Percentiles rank a stretch among this genome's conserved stretches.
These are phyloP conservation scores for Amanita inopinata DNA, from an alignment of 768 basidiomycete genomes.

Conservation along the genomic window DNA sequence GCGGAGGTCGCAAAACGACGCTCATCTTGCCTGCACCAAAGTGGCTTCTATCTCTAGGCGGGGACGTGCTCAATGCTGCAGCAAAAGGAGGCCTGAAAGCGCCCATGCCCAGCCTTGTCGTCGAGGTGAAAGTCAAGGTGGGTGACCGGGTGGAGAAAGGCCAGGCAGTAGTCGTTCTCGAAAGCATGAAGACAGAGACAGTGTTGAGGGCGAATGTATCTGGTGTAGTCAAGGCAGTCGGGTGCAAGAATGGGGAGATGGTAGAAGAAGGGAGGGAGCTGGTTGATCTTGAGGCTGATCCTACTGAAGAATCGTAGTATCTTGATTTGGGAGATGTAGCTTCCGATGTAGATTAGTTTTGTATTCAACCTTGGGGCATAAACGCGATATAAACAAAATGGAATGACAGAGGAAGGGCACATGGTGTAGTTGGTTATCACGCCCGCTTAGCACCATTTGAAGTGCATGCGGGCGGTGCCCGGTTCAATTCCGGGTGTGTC, in stretches of 20 bases:
- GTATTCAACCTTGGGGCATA: too few species aligned
- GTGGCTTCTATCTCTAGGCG: constrained; percentile 62
- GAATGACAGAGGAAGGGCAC: too few species aligned
- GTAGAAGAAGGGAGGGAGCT: constrained; percentile 81
- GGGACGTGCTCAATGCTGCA: constrained; percentile 42
- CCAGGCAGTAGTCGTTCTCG: constrained; percentile 73
- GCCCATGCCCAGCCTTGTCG: constrained; percentile 91
- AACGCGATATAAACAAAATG: too few species aligned
- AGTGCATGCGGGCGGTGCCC: constrained; percentile 10
- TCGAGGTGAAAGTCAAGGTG: constrained; percentile 71
- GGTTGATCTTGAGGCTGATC: constrained; percentile 51
- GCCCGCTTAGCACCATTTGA: constrained; percentile 11
- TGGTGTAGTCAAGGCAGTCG: constrained; percentile 64
- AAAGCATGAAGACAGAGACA: constrained; percentile 98
- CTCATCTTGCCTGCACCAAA: constrained; percentile 59
- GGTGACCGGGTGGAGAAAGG: constrained; percentile 78
- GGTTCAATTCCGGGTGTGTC: constrained; percentile 13
- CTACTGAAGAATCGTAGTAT: constrained; percentile 8
- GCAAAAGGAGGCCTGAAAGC: constrained; percentile 43
- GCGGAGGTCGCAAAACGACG: constrained; percentile 50
- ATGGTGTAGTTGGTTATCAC: constrained; percentile 12
- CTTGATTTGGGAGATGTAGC: too few species aligned
- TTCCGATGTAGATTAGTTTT: too few species aligned
- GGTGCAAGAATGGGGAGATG: constrained; percentile 82
- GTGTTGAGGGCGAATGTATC: constrained; percentile 62